Percentiles rank a stretch among this genome's conserved stretches.
These are phyloP conservation scores for Fusarium albidum DNA, from an alignment of 2,329 filamentous ascomycete species.

Conservation along the genomic window DNA sequence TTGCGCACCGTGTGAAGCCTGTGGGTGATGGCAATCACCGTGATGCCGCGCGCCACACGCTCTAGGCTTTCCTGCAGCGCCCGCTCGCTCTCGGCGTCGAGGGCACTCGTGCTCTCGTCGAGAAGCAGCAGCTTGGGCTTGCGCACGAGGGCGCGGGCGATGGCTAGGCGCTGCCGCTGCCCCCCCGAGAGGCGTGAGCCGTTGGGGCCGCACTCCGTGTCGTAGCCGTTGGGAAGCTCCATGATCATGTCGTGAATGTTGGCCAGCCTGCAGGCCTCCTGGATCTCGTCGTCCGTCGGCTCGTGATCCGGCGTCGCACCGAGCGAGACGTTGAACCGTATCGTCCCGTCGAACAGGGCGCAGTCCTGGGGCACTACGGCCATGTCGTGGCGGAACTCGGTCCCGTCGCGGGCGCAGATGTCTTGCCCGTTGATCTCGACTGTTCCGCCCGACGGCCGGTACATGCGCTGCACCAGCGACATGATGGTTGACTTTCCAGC, in stretches of 20 bases:
- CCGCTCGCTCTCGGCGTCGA: slow-evolving; percentile 75
- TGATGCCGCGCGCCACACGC: slow-evolving; percentile 60
- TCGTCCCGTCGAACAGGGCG: slow-evolving; percentile 64
- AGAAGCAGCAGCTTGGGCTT: slow-evolving; percentile 77
- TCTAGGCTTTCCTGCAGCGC: slow-evolving; percentile 74
- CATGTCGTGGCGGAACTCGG: slow-evolving; percentile 60
- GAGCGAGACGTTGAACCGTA: slow-evolving; percentile 64
- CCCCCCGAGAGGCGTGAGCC: slow-evolving; percentile 80
- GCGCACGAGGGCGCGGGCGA: slow-evolving; percentile 78
- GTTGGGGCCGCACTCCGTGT: slow-evolving; percentile 74
- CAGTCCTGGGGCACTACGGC: slow-evolving; percentile 66
- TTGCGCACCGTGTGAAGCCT: slow-evolving; percentile 64
- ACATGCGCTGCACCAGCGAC: slow-evolving; percentile 61
- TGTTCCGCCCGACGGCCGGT: slow-evolving; percentile 51
- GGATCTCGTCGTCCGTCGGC: slow-evolving; percentile 67
- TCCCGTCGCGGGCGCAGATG: slow-evolving; percentile 51
- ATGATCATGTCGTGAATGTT: slow-evolving; percentile 76
- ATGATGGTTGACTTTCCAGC: slow-evolving; percentile 74
- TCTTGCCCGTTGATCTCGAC: slow-evolving; percentile 57
- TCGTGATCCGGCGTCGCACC: slow-evolving; percentile 63
- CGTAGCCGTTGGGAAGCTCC: slow-evolving; percentile 69
- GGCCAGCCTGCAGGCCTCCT: slow-evolving; percentile 71
- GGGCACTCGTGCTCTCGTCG: slow-evolving; percentile 82
- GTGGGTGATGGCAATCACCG: slow-evolving; percentile 67
- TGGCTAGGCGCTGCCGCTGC: slow-evolving; percentile 79